Base-by-base conservation (phyloP, 2,329 filamentous ascomycete genomes). In the Talaromyces sp. region DNA sequence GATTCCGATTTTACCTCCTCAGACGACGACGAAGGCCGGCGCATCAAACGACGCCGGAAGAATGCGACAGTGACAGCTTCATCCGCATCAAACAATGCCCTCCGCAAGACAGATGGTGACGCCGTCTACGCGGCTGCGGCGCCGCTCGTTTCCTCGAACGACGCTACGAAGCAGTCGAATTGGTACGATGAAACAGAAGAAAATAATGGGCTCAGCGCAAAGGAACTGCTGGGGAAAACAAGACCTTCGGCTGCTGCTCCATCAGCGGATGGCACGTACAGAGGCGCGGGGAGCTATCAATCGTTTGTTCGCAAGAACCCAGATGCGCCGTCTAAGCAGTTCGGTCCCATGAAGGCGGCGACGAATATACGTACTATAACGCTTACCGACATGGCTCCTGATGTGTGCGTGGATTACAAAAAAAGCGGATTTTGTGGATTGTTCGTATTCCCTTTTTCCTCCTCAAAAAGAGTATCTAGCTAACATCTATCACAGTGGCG, bases 341-440 rank as follows among this genome's bases (percentile, higher is more conserved):
- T 96, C 31, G 94, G 94, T 0, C 94, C 94, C 0, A 83, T 95
- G 63, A 96, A 96, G 75, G 89, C 74, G 1, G 84, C 93, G 0
- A 90, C 90, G 1, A 97, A 97, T 69, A 88, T 99, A 59, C 87
- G 94, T 56, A 96, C 90, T 1, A 88, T 96, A 64, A 97, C 92
- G 0, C 84, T 93, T 7, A 96, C 87, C 32, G 94, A 99, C 71
- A 97, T 91, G 71, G 88, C 90, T 0, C 91, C 93, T 0, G 93
- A 97, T 66, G 90, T 96, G 0, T 99, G 94, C 77, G 97, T 97
- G 74, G 94, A 97, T 71, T 94, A 91, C 75, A 93, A 93, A 66
- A 84, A 90, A 68, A 94, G 88, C 0, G 88, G 88, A 0, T 64
- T 86, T 70, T 88, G 85, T 66, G 84, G 81, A 10, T 83, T 80